These are phyloP conservation scores for Colletotrichum karsti DNA, from an alignment of 2,329 filamentous ascomycete genomes.

Conservation along the genomic window DNA sequence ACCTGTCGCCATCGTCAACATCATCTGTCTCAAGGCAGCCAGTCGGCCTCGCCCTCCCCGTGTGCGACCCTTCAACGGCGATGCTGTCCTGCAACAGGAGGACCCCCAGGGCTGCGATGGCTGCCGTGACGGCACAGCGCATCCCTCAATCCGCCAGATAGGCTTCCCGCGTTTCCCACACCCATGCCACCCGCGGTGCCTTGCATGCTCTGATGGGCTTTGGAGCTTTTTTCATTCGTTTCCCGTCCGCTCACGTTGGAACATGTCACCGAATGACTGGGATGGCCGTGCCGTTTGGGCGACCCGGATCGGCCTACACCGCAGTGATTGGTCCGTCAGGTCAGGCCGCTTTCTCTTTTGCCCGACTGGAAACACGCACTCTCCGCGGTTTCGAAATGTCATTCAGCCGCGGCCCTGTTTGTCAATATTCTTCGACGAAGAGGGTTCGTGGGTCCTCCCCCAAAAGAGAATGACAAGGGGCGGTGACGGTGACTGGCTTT, in stretches of 20 bases:
- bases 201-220: conserved; percentile 20
- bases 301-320: neutral
- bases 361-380: conserved; percentile 15
- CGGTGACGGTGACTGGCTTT: conserved; percentile 16
- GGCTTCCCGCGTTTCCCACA: conserved; percentile 18
- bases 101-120: conserved; percentile 1
- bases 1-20: neutral
- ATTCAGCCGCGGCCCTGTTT: conserved; percentile 11
- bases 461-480: conserved; percentile 13
- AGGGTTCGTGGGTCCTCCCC: conserved; percentile 2
- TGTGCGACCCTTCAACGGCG: conserved; percentile 10
- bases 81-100: conserved; percentile 9
- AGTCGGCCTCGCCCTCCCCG: conserved; percentile 14
- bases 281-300: conserved; percentile 3
- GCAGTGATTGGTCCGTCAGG: conserved; percentile 14
- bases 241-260: conserved; percentile 27
- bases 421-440: conserved; percentile 12
- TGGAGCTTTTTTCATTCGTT: conserved; percentile 8
- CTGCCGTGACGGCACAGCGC: conserved; percentile 14
- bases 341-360: neutral
- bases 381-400: conserved; percentile 12
- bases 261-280: conserved; percentile 23
- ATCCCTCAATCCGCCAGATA: conserved; percentile 17
- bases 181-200: conserved; percentile 23
- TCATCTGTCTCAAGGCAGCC: neutral